These are phyloP conservation scores for Cardamine occulta DNA, from an alignment of 345 rosid genomes.

Conservation along the genomic window DNA sequence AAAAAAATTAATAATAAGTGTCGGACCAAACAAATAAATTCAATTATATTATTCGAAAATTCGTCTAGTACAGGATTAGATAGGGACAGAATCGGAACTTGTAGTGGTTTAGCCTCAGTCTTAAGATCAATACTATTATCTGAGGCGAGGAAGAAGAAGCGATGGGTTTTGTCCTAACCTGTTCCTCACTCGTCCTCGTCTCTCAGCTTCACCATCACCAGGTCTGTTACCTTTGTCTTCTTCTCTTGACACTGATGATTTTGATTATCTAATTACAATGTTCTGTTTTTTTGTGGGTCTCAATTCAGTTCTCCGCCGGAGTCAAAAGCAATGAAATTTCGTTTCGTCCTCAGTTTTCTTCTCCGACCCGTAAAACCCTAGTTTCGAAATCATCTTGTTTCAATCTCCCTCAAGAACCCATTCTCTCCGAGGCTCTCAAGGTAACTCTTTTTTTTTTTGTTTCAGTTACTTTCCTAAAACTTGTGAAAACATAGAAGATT, in stretches of 20 bases:
- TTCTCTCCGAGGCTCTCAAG: constrained; percentile 47
- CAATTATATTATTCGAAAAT: background rate
- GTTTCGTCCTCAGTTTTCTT: background rate
- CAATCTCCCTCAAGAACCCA: constrained; percentile 49
- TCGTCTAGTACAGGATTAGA: background rate
- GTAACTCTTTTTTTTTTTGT: background rate
- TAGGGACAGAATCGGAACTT: background rate
- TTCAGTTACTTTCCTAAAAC: too few species aligned
- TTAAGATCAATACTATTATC: background rate
- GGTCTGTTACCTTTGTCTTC: constrained; percentile 1
- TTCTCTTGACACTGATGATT: background rate
- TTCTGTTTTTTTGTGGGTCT: constrained; percentile 11
- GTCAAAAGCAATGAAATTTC: constrained; percentile 8
- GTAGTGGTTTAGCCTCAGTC: background rate
- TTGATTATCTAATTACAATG: background rate
- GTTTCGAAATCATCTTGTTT: constrained; percentile 37
- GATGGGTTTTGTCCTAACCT: constrained; percentile 37
- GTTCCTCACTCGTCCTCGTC: constrained; percentile 14
- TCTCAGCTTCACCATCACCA: constrained; percentile 29
- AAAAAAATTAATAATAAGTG: too few species aligned
- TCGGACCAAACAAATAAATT: background rate
- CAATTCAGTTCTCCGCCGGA: constrained; percentile 36
- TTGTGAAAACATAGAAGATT: background rate
- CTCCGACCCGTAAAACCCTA: constrained; percentile 35
- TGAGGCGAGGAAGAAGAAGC: constrained; percentile 25